These are phyloP conservation scores for Chlorella sp. DNA, from an alignment of 139 green algal species.

Conservation along the genomic window DNA sequence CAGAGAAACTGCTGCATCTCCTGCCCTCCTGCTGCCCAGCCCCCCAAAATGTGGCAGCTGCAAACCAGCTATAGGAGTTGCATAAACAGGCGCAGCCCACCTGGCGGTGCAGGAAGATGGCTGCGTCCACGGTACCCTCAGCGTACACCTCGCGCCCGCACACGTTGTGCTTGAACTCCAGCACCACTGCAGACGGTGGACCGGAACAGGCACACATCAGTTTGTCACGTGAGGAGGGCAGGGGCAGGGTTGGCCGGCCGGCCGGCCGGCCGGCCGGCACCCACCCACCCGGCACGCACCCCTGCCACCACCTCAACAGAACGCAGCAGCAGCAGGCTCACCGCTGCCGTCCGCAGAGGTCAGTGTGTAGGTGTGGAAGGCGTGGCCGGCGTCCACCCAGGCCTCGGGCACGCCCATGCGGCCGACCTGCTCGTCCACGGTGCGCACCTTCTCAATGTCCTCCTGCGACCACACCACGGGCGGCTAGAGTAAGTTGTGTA, in stretches of 20 bases:
- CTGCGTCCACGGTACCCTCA: slow-evolving; percentile 96
- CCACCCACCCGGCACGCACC: no score
- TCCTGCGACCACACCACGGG: slow-evolving; percentile 29
- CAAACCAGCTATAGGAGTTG: no score
- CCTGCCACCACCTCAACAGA: no score
- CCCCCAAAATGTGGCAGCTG: no score
- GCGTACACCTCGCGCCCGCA: slow-evolving; percentile 93
- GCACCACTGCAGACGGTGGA: slow-evolving; percentile 74
- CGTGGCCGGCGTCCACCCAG: slow-evolving; percentile 78
- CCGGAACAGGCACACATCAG: no score
- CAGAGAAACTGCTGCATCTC: no score
- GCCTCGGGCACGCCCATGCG: slow-evolving; percentile 80
- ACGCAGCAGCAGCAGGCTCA: no score
- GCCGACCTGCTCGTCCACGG: slow-evolving; percentile 68
- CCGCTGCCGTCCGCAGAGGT: slow-evolving; percentile 74
- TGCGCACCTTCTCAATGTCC: slow-evolving; percentile 84
- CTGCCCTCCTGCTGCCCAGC: no score
- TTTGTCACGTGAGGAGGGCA: slow-evolving; percentile 53
- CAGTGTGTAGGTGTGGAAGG: slow-evolving; percentile 99
- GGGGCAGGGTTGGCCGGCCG: no score
- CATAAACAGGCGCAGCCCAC: no score
- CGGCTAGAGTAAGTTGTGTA: no score
- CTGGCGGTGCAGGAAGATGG: slow-evolving; percentile 85
- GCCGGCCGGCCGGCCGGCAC: no score
- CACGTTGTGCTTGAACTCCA: slow-evolving; percentile 99